These are phyloP conservation scores for Magnaporthiopsis incrustans DNA, from an alignment of 2,329 filamentous ascomycete genomes.

Conservation along the genomic window DNA sequence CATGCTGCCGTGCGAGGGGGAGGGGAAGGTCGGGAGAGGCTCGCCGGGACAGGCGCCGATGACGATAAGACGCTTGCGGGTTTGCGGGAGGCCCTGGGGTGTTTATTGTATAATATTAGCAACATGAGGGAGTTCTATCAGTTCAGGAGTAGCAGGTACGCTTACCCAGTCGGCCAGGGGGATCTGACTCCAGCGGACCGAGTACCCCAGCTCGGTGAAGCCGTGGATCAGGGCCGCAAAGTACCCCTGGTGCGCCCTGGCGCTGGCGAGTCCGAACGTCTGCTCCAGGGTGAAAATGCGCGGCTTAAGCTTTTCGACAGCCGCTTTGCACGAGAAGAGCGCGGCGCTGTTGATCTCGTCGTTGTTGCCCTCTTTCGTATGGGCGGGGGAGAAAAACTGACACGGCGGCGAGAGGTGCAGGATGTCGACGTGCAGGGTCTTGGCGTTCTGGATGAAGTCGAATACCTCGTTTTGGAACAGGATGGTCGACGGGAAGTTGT, in stretches of 20 bases:
- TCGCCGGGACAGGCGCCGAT: conserved; percentile 62
- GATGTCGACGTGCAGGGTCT: conserved; percentile 46
- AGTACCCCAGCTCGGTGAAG: conserved; percentile 59
- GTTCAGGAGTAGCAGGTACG: too few species aligned
- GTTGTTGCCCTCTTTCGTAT: conserved; percentile 50
- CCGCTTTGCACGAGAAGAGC: conserved; percentile 41
- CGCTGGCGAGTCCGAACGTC: conserved; percentile 57
- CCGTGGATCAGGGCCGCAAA: conserved; percentile 55
- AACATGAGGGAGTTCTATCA: background rate
- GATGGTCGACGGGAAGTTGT: conserved; percentile 46
- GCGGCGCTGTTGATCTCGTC: conserved; percentile 62
- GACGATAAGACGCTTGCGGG: conserved; percentile 44
- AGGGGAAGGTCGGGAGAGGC: conserved; percentile 56
- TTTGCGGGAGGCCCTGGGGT: conserved; percentile 34
- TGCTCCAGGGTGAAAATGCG: conserved; percentile 72
- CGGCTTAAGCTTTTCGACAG: conserved; percentile 53
- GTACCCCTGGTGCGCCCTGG: conserved; percentile 39
- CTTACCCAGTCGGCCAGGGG: conserved; percentile 36
- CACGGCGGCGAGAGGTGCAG: conserved; percentile 73
- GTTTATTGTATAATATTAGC: background rate
- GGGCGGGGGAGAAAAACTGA: conserved; percentile 65
- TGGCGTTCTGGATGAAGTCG: conserved; percentile 35
- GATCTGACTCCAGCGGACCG: conserved; percentile 59
- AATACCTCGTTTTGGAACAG: conserved; percentile 41
- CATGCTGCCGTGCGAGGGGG: conserved; percentile 44